Percentiles rank a stretch among this genome's conserved stretches.
phyloP scores from a whole-genome alignment of 768 basidiomycete genomes.

The Lepiota subincarnata region DNA sequence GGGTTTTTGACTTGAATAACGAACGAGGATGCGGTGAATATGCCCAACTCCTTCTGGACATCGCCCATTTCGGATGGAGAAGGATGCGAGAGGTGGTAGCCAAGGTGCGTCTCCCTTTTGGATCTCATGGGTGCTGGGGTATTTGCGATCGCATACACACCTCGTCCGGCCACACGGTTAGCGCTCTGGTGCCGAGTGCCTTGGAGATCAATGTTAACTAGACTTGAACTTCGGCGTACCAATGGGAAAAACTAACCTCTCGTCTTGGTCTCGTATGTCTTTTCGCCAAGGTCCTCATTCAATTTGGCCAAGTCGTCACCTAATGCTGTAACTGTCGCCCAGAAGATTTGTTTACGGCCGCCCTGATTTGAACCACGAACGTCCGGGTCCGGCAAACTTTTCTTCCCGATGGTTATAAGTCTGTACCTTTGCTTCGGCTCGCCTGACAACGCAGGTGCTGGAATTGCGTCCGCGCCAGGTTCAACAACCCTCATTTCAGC shows the following conservation, averaged over 20 bases:
- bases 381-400: conserved; percentile 49
- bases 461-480: conserved; percentile 47
- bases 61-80: conserved; percentile 40
- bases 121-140: conserved; percentile 40
- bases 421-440: conserved; percentile 43
- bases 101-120: conserved; percentile 48
- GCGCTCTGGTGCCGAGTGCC: conserved; percentile 50
- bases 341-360: conserved; percentile 46
- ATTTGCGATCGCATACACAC: conserved; percentile 59
- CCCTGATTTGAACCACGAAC: conserved; percentile 16
- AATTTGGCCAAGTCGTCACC: conserved; percentile 47
- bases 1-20: conserved; percentile 63
- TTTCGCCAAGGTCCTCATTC: conserved; percentile 45
- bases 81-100: conserved; percentile 56
- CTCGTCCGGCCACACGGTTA: conserved; percentile 50
- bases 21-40: conserved; percentile 49
- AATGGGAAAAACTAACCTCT: conserved; percentile 31
- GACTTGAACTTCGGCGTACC: background rate
- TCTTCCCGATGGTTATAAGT: conserved; percentile 53
- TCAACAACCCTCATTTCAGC: conserved; percentile 39
- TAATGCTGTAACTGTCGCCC: conserved; percentile 46
- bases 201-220: conserved; percentile 14
- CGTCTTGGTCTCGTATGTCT: conserved; percentile 60
- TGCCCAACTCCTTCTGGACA: conserved; percentile 53
- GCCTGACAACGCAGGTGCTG: conserved; percentile 31